Evolutionary conservation across 2,329 filamentous ascomycete genomes (phyloP), one percentile per base, ranked within the genome.

Genomic region (Chalaropsis ovoidea): DNA sequence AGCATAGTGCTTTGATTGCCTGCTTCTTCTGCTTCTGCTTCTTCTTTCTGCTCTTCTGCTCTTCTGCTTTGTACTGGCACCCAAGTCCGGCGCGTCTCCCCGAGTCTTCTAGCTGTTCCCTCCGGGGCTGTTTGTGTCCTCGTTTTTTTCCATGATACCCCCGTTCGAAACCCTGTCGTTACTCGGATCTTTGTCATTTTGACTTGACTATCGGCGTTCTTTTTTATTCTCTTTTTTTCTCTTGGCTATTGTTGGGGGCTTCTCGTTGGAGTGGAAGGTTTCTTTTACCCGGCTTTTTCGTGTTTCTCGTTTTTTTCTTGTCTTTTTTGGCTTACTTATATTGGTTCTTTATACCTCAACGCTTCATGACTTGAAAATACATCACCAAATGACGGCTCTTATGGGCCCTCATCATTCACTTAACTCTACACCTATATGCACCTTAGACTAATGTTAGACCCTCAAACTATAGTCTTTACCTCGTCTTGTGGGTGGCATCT

Each of bases 211-310:
- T 13, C n/a, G n/a, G 35, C n/a, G 13, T 45, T 61, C 49, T 45
- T 27, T 61, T 66, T n/a, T 60, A 42, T 62, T 68, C 47, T 58
- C 22, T 64, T 52, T 68, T 64, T n/a, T 67, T 64, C 65, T 58
- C 56, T 56, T 52, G 15, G 15, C n/a, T 17, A 15, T 19, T 19
- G n/a, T n/a, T n/a, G n/a, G n/a, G 43, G 43, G 4, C 43, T n/a
- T 19, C n/a, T n/a, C 4, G 8, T n/a, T 47, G 3, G 43, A 17
- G 17, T 6, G 43, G 15, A n/a, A 8, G 4, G 15, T n/a, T n/a
- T n/a, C n/a, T n/a, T n/a, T n/a, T n/a, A n/a, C n/a, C 17, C 13
- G 11, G 17, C 17, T 43, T 43, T 3, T 43, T 43, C 42, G 31
- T 31, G 31, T 19, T 3, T 17, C n/a, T 47, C 15, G 1, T 49